These are phyloP conservation scores for Helicostylum pulchrum DNA, from an alignment of 192 early-diverging fungal species.

Conservation along the genomic window DNA sequence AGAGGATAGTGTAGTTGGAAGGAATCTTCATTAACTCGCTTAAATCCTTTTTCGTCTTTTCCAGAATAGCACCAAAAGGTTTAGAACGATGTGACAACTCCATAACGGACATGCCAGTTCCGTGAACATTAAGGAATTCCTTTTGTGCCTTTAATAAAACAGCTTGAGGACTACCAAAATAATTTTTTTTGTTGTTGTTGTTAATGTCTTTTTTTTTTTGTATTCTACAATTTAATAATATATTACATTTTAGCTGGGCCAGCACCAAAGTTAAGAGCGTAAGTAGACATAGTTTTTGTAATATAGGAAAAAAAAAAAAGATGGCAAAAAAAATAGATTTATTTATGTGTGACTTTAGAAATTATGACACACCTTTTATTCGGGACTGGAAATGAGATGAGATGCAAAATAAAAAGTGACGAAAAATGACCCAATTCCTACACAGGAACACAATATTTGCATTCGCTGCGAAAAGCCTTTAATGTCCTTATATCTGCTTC, in stretches of 20 bases:
- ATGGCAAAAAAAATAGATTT: not conserved
- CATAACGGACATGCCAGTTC: conserved; percentile 87
- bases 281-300: not conserved
- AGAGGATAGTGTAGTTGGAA: conserved; percentile 85
- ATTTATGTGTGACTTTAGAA: no score
- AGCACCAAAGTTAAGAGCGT: conserved; percentile 80
- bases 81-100: conserved; percentile 93
- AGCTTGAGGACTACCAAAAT: conserved; percentile 46
- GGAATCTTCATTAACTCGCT: conserved; percentile 76
- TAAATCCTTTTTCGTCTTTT: conserved; percentile 70
- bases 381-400: no score
- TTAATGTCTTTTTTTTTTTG: not conserved
- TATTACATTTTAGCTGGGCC: conserved; percentile 82
- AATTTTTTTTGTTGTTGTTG: not conserved
- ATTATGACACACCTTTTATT: no score
- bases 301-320: not conserved
- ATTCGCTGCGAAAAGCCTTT: no score
- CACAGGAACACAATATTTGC: no score
- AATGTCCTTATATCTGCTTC: no score
- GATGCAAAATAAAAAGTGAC: no score
- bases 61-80: conserved; percentile 74
- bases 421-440: no score
- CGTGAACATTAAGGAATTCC: conserved; percentile 80
- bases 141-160: conserved; percentile 83
- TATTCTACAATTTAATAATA: not conserved